phyloP scores from a whole-genome alignment of 2,329 filamentous ascomycete species.

The Arthrobotrys musiformis region DNA sequence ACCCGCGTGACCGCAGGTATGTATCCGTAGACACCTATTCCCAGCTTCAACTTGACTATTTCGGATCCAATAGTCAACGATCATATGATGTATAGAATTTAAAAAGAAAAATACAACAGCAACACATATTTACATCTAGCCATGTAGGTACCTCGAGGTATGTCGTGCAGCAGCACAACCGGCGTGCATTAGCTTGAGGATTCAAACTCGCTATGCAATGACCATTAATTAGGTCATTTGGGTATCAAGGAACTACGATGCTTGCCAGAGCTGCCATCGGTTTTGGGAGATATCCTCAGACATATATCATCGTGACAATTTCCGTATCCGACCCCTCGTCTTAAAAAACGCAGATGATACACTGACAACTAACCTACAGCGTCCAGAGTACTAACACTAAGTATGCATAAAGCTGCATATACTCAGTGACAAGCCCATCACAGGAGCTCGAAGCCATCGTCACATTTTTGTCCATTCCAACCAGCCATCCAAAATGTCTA shows the following conservation, averaged over 20 bases:
- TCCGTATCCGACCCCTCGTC: not conserved
- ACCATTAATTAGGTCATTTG: not conserved
- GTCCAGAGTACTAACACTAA: not conserved
- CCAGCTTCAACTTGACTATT: conserved; percentile 38
- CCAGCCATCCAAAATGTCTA: not conserved
- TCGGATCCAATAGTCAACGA: conserved; percentile 22
- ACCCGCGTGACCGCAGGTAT: conserved; percentile 36
- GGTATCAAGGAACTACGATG: not conserved
- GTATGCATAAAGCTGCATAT: not conserved
- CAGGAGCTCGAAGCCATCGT: not conserved
- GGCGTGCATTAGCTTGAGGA: conserved; percentile 26
- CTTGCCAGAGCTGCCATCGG: not conserved
- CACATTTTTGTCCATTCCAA: not conserved
- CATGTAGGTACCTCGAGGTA: not conserved
- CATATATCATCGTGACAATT: not conserved
- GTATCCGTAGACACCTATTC: conserved; percentile 24
- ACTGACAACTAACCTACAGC: not conserved
- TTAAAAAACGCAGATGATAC: not conserved
- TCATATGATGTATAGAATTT: conserved; percentile 35
- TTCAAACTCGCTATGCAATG: not conserved
- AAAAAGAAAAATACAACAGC: conserved; percentile 49
- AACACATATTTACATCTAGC: conserved; percentile 2
- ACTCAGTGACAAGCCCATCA: not conserved
- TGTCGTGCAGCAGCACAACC: conserved; percentile 11
- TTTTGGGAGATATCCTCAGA: not conserved